These are phyloP conservation scores for Prunus mongolica DNA, from an alignment of 306 rosid species.

Conservation along the genomic window DNA sequence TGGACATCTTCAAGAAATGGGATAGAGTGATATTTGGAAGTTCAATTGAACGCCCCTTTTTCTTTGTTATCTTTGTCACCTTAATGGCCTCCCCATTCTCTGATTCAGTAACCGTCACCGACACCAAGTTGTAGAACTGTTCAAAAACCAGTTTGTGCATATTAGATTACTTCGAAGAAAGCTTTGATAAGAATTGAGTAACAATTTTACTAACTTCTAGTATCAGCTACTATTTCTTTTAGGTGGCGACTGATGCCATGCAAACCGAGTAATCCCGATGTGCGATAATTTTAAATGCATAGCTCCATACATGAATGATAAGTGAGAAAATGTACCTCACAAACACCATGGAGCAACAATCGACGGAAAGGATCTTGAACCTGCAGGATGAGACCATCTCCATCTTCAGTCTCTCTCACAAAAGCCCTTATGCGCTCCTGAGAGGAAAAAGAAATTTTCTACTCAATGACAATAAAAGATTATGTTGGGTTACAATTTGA, in stretches of 20 bases:
- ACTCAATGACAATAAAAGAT: background rate
- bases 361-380: slow-evolving; percentile 83
- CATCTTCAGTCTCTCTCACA: slow-evolving; percentile 43
- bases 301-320: background rate
- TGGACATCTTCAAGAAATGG: slow-evolving; percentile 78
- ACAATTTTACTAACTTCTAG: background rate
- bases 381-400: slow-evolving; percentile 49
- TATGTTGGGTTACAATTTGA: background rate
- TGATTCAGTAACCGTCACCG: slow-evolving; percentile 45
- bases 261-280: background rate
- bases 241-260: background rate
- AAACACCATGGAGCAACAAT: slow-evolving; percentile 84
- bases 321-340: slow-evolving; percentile 59
- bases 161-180: background rate
- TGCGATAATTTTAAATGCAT: background rate
- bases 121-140: slow-evolving; percentile 81
- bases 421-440: slow-evolving; percentile 64
- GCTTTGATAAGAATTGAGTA: background rate
- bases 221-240: background rate
- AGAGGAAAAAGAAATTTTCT: background rate
- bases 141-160: background rate
- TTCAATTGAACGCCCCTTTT: slow-evolving; percentile 46
- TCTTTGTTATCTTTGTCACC: slow-evolving; percentile 65
- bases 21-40: slow-evolving; percentile 59
- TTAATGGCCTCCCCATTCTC: slow-evolving; percentile 36